phyloP scores from a whole-genome alignment of 371 early-diverging fungal genomes.

The Basidiobolus meristosporus region DNA sequence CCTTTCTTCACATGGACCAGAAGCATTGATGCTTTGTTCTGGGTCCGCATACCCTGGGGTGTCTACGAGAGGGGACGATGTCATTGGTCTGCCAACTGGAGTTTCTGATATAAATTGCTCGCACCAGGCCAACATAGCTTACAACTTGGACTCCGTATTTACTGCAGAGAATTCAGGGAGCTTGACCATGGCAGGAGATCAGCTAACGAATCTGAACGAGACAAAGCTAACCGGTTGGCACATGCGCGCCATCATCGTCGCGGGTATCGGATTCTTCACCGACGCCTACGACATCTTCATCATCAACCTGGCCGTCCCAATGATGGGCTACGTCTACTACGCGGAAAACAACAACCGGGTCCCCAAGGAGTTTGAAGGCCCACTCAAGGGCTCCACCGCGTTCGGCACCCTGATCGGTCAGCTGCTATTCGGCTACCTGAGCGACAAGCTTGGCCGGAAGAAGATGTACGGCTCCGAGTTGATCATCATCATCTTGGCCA shows the following conservation, averaged over 20 bases:
- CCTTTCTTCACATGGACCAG: too few relatives aligned
- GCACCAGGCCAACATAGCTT: too few relatives aligned
- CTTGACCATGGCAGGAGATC: too few relatives aligned
- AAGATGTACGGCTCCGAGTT: conserved; percentile 74
- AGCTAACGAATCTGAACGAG: too few relatives aligned
- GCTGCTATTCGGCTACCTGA: conserved; percentile 66
- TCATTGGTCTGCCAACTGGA: too few relatives aligned
- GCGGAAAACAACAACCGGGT: conserved; percentile 15
- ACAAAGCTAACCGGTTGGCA: conserved; percentile 50
- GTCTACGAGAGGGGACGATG: too few relatives aligned
- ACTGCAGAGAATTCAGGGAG: too few relatives aligned
- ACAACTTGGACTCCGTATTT: too few relatives aligned
- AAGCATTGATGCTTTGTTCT: too few relatives aligned
- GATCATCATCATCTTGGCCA: conserved; percentile 54
- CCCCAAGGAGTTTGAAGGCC: conserved; percentile 39
- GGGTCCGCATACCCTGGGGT: too few relatives aligned
- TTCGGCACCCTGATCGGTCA: conserved; percentile 74
- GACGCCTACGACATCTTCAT: conserved; percentile 79
- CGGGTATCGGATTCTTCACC: conserved; percentile 73
- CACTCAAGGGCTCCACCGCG: conserved; percentile 64
- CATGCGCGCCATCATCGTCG: conserved; percentile 51
- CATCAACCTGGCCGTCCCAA: too few relatives aligned
- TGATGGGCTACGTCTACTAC: conserved; percentile 61
- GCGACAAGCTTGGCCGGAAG: conserved; percentile 67
- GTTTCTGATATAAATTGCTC: too few relatives aligned